Evolutionary conservation across 192 early-diverging fungal species (phyloP), one percentile per base, ranked within the genome.

Genomic region (Linnemannia hyalina): DNA sequence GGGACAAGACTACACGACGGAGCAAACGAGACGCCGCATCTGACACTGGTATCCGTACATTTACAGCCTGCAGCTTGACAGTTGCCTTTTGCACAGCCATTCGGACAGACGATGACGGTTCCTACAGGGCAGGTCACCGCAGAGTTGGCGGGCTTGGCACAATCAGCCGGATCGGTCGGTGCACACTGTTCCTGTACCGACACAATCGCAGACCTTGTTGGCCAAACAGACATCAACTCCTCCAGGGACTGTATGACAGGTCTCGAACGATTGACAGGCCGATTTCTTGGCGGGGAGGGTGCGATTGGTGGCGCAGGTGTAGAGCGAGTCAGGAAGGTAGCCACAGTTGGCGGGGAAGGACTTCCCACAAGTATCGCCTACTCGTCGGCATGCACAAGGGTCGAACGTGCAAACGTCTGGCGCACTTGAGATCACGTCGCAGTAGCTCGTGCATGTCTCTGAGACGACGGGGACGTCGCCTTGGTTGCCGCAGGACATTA

Each of bases 341-440:
- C 70, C 32, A 40, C 77, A 79, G n/a, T 54, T 71, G 3, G 49
- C 35, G 3, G 77, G 70, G 54, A 73, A 73, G 40, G 47, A 44
- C 4, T 26, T 68, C 16, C 77, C 47, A 7, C 70, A 79, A 4
- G 41, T 42, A 41, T 72, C 44, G n/a, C 52, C 69, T 6, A 54
- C 77, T 18, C 26, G 49, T 41, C 20, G 29, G 15, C 68, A 78
- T 26, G 68, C 55, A 40, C 77, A 76, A 0, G 75, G 75, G 40
- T 76, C 60, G 40, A 40, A 38, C 23, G n/a, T 16, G 42, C 75
- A 76, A 1, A 40, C 47, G 35, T 75, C 73, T 75, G 52, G 46
- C 9, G 47, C 73, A 20, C 2, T 38, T 13, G 54, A 0, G 3
- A 36, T 44, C 35, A 75, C 35, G 38, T 36, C 20, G 20, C 73